Evolutionary conservation across 108 stramenopile species (phyloP), one percentile per base, ranked within the genome.

Genomic region (Discostella pseudostelligera): DNA sequence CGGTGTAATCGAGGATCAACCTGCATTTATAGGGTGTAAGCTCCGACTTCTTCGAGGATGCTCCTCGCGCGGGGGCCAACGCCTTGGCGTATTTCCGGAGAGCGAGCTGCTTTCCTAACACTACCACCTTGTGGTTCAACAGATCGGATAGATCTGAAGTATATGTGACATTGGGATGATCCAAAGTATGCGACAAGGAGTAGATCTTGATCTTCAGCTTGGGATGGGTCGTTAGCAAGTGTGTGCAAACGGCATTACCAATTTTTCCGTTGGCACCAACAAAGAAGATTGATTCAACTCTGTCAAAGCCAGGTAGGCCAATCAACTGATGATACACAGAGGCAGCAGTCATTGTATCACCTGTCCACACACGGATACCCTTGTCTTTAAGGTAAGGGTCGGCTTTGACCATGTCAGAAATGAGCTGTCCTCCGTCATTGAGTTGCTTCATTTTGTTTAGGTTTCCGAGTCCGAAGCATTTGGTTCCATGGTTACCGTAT

Each of bases 381-480:
- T 84, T 84, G 62, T 87, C 83, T 54, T 80, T 76, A 43, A 87
- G 70, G 56, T 80, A 79, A 22, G 70, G 62, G 62, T 87, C 85
- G 1, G 79, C 62, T 57, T 82, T 69, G 14, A 87, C 72, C 79
- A 87, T 77, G 29, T 83, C 81, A 39, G 72, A 79, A 56, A 87
- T 82, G 26, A 82, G 83, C 46, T 72, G 49, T 20, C 85, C 85
- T 26, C 85, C 85, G 63, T 87, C 85, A 56, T 87, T 87, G 16
- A 87, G 64, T 64, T 87, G 85, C 75, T 87, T 87, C 85, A 87
- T 87, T 64, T 87, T 87, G 60, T 87, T 87, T 64, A 84, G 74
- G 69, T 87, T 87, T 32, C 85, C 85, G 13, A 87, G 79, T 8
- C 85, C 85, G 44, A 83, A 87, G 42, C 81, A 82, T 37, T 70